Evolutionary conservation across 257 asterid species (phyloP).

Genomic region (Plantago elongata): DNA sequence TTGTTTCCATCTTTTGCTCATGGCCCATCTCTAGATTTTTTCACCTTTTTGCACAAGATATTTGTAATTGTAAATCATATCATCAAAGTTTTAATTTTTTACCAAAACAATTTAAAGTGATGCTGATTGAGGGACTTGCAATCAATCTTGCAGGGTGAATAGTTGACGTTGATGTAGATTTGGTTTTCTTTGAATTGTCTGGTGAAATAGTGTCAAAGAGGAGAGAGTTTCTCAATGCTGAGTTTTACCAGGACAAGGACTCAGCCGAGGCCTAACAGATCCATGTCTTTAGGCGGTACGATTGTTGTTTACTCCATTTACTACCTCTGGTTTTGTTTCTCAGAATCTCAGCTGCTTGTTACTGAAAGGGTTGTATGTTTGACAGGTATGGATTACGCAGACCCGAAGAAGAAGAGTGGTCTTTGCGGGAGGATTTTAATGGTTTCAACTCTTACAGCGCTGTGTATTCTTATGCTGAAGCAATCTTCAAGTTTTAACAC

Average conservation of each 20-base stretch:
- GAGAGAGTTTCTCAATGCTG: slow-evolving; percentile 38
- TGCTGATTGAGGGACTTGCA: slow-evolving; percentile 22
- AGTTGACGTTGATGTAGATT: slow-evolving; percentile 32
- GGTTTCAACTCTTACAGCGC: slow-evolving; percentile 49
- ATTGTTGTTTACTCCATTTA: slow-evolving; percentile 2
- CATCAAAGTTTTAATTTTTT: slow-evolving; percentile 5
- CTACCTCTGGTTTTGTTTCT: not conserved
- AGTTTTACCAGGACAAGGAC: slow-evolving; percentile 50
- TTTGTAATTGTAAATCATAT: slow-evolving; percentile 15
- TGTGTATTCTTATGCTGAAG: slow-evolving; percentile 57
- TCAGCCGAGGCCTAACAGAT: slow-evolving; percentile 58
- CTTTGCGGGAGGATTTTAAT: slow-evolving; percentile 37
- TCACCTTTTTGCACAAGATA: slow-evolving; percentile 13
- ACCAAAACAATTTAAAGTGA: slow-evolving; percentile 8
- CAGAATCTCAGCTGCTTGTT: slow-evolving; percentile 2
- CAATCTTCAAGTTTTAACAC: slow-evolving; percentile 46
- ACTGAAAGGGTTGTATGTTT: slow-evolving; percentile 3
- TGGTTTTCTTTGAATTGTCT: slow-evolving; percentile 11
- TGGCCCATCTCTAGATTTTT: slow-evolving; percentile 30
- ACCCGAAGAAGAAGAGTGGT: slow-evolving; percentile 64
- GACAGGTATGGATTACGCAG: slow-evolving; percentile 81
- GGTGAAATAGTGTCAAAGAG: slow-evolving; percentile 14
- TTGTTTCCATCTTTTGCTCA: slow-evolving; percentile 24
- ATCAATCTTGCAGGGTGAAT: slow-evolving; percentile 12
- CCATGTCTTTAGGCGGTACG: slow-evolving; percentile 67